phyloP scores from a whole-genome alignment of 2,329 filamentous ascomycete species.

The Pyrenophora graminea region DNA sequence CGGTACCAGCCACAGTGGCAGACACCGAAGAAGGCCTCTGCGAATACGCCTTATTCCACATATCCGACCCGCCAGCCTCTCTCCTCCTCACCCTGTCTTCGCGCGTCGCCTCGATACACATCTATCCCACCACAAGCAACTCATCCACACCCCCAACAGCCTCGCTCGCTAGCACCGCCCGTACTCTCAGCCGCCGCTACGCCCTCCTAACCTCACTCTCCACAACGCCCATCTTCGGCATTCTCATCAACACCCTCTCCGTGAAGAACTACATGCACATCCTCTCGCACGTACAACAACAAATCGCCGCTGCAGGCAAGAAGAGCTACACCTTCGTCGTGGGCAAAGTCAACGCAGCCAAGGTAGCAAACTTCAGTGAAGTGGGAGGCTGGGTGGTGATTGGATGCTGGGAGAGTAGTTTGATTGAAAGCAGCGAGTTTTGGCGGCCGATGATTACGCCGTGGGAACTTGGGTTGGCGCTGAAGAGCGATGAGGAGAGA shows the following conservation, averaged over 20 bases:
- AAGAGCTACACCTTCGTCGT: constrained; percentile 97
- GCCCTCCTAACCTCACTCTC: constrained; percentile 80
- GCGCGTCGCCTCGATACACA: constrained; percentile 76
- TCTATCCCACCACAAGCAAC: constrained; percentile 65
- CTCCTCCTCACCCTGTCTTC: constrained; percentile 86
- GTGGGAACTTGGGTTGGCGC: constrained; percentile 81
- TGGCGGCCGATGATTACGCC: constrained; percentile 92
- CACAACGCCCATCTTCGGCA: constrained; percentile 84
- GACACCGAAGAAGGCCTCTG: constrained; percentile 57
- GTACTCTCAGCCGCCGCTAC: constrained; percentile 79
- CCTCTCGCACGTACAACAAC: constrained; percentile 70
- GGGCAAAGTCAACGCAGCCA: constrained; percentile 92
- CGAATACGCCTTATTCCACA: constrained; percentile 79
- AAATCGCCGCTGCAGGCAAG: constrained; percentile 81
- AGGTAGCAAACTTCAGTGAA: constrained; percentile 94
- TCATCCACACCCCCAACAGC: constrained; percentile 26
- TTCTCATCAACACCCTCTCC: constrained; percentile 92
- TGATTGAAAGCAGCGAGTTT: constrained; percentile 87
- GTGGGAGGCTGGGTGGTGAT: constrained; percentile 97
- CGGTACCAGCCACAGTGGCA: constrained; percentile 59
- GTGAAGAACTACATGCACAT: constrained; percentile 88
- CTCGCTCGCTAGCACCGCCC: constrained; percentile 57
- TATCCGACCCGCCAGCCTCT: constrained; percentile 77
- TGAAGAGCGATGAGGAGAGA: constrained; percentile 74
- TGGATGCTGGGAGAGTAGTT: constrained; percentile 94